Evolutionary conservation across 768 basidiomycete species (phyloP).

Genomic region (Amylocystis lapponica): DNA sequence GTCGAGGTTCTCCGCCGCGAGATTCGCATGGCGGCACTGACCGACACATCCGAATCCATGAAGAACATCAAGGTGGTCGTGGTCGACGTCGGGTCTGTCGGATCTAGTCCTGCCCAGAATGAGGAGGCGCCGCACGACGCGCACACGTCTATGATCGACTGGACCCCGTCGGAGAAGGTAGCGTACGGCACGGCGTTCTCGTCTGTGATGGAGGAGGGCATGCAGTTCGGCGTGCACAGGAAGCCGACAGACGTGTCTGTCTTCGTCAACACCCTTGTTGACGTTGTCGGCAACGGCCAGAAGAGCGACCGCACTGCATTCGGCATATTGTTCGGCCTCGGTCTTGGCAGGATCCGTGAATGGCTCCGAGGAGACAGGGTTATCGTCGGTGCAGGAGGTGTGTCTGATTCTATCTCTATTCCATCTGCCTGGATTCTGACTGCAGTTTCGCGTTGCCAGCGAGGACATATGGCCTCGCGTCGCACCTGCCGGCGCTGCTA

Average conservation of each 20-base stretch:
- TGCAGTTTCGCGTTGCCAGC: conserved; percentile 38
- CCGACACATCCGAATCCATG: conserved; percentile 52
- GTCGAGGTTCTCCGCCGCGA: conserved; percentile 73
- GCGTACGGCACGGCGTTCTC: conserved; percentile 70
- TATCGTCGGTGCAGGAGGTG: conserved; percentile 77
- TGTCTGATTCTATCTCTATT: conserved; percentile 21
- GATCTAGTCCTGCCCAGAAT: conserved; percentile 11
- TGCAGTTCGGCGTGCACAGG: conserved; percentile 38
- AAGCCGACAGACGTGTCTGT: conserved; percentile 50
- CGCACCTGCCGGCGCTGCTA: conserved; percentile 57
- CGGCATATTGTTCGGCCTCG: conserved; percentile 34
- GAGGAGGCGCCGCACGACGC: conserved; percentile 28
- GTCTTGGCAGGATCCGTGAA: conserved; percentile 43
- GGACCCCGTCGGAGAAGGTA: conserved; percentile 69
- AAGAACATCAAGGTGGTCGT: conserved; percentile 64
- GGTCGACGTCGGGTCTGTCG: conserved; percentile 67
- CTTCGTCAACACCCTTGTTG: conserved; percentile 54
- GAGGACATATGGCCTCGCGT: conserved; percentile 62
- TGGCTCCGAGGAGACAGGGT: conserved; percentile 65
- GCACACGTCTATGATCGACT: conserved; percentile 50
- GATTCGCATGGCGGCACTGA: conserved; percentile 49
- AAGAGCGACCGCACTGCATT: conserved; percentile 37
- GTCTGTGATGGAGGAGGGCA: conserved; percentile 37
- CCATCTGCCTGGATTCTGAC: conserved; percentile 3
- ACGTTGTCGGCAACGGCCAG: conserved; percentile 53